These are phyloP conservation scores for Boletus subcaerulescens DNA, from an alignment of 768 basidiomycete genomes.

Conservation along the genomic window DNA sequence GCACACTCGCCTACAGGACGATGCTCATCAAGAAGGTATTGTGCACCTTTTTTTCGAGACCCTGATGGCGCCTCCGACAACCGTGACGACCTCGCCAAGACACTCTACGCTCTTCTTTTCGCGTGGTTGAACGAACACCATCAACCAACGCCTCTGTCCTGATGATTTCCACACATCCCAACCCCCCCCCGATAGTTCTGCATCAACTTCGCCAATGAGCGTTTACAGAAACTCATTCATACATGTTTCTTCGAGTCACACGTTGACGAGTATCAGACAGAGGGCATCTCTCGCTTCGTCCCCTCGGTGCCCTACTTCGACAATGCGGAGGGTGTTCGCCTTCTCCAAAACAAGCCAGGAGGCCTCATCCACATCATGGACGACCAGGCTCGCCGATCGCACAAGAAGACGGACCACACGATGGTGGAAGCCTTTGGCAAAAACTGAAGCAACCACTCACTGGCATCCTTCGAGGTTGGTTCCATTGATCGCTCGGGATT, in stretches of 20 bases:
- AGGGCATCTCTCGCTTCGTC: conserved; percentile 77
- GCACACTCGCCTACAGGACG: too few species aligned
- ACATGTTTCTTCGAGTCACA: conserved; percentile 64
- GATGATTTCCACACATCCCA: conserved; percentile 95
- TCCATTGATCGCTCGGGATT: conserved; percentile 36
- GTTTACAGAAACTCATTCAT: conserved; percentile 80
- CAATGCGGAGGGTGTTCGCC: conserved; percentile 84
- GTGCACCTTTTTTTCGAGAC: too few species aligned
- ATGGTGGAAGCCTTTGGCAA: conserved; percentile 96
- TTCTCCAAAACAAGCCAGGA: conserved; percentile 44
- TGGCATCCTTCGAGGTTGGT: conserved; percentile 89
- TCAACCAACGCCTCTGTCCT: conserved; percentile 92
- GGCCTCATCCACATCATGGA: conserved; percentile 98
- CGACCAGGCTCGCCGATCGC: conserved; percentile 82
- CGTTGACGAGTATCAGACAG: conserved; percentile 77
- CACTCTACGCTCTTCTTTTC: conserved; percentile 27
- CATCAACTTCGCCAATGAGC: conserved; percentile 90
- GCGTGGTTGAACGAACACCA: conserved; percentile 94
- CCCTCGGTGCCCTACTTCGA: conserved; percentile 81
- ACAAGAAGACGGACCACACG: conserved; percentile 88
- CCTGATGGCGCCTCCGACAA: too few species aligned
- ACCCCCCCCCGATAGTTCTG: conserved; percentile 94
- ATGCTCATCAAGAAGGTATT: too few species aligned
- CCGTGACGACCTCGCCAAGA: too few species aligned
- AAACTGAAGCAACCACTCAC: conserved; percentile 89